Base-by-base conservation (phyloP, 768 basidiomycete genomes). In the Amanita inopinata region DNA sequence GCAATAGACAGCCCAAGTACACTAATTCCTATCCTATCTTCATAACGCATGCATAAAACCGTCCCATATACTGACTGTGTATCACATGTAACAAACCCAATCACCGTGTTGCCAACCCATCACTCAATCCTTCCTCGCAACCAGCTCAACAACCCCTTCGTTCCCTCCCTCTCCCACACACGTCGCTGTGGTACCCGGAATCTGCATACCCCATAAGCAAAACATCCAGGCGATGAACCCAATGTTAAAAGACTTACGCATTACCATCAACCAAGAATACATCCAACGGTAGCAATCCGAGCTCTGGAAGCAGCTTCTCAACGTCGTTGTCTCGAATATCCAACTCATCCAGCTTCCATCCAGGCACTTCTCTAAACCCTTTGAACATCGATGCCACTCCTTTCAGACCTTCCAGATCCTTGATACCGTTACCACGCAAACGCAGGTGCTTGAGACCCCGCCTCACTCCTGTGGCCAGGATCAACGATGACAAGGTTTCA, bases 91-190 rank as follows among this genome's bases (percentile, higher is more conserved):
- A n/a, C n/a, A n/a, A n/a, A n/a, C n/a, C n/a, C n/a, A n/a, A n/a
- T n/a, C n/a, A n/a, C n/a, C n/a, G n/a, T n/a, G n/a, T n/a, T n/a
- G n/a, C n/a, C n/a, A 14, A 22, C 14, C 12, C 32, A 14, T 65
- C 51, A 66, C 49, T 85, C 83, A 34, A 88, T 71, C 47, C 86
- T 69, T 12, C 81, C 83, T 40, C 81, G 69, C 53, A 90, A 57
- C 86, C 86, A 90, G 46, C 72, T 79, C 63, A 88, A 53, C 41
- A 89, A 53, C 2, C 87, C 86, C 51, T 83, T 87, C 14, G 85
- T 88, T 1, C 86, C 87, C 53, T 90, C 87, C 34, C 85, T 67
- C 56, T 90, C 88, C 87, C 87, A 91, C 7, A 91, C 79, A 15
- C 80, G 69, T 48, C 87, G 67, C 45, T 80, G 76, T 0, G 87